Percentiles rank a stretch among this genome's conserved stretches.
phyloP scores from a whole-genome alignment of 2,329 filamentous ascomycete species.

The Paracoccidioides lutzii region DNA sequence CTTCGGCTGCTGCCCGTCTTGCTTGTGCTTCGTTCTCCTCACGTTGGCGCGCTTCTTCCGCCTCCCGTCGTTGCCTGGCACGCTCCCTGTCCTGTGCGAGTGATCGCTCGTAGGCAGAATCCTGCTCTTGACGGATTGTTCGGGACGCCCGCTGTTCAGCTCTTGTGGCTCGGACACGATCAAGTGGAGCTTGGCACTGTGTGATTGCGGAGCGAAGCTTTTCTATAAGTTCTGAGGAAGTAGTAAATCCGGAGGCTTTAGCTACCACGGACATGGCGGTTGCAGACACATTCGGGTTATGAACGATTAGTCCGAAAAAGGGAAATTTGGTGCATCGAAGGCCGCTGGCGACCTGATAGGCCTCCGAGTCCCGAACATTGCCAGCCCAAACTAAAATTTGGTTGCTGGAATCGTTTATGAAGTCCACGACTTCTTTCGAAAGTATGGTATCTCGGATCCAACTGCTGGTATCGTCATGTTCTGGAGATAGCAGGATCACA shows the following conservation, averaged over 20 bases:
- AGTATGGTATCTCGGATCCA: slow-evolving; percentile 78
- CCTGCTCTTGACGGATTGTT: slow-evolving; percentile 72
- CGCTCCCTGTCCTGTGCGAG: slow-evolving; percentile 79
- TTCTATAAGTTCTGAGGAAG: slow-evolving; percentile 56
- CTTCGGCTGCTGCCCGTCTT: slow-evolving; percentile 48
- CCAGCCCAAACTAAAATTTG: slow-evolving; percentile 86
- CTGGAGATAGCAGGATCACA: slow-evolving; percentile 77
- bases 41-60: slow-evolving; percentile 50
- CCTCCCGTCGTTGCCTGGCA: slow-evolving; percentile 61
- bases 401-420: slow-evolving; percentile 60
- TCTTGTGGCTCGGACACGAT: slow-evolving; percentile 59
- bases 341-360: slow-evolving; percentile 81
- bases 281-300: slow-evolving; percentile 71
- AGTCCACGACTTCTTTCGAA: slow-evolving; percentile 57
- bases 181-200: slow-evolving; percentile 63
- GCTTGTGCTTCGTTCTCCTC: slow-evolving; percentile 55
- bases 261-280: slow-evolving; percentile 85
- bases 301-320: slow-evolving; percentile 72
- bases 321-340: slow-evolving; percentile 87
- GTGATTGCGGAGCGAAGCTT: slow-evolving; percentile 63
- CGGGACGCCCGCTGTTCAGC: slow-evolving; percentile 71
- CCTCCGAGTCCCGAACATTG: slow-evolving; percentile 83
- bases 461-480: slow-evolving; percentile 78
- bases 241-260: slow-evolving; percentile 59
- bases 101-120: slow-evolving; percentile 85